Evolutionary conservation across 805 yeast genomes (phyloP).

Genomic region (Myxozyma lipomycoides): DNA sequence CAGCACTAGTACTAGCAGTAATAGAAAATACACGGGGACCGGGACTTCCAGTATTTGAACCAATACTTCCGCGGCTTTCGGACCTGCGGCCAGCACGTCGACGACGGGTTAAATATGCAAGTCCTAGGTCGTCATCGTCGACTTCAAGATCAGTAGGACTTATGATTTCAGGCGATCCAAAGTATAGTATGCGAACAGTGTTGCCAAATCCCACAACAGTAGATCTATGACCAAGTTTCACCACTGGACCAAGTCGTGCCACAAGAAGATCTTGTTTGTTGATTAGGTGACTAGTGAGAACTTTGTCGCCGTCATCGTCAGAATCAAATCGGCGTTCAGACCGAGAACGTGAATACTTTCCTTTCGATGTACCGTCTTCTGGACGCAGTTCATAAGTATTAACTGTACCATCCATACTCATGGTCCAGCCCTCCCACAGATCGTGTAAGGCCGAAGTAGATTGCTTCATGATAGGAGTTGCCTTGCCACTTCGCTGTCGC

Average conservation of each 20-base stretch:
- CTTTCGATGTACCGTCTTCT: constrained; percentile 1
- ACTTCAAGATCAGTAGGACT: constrained; percentile 47
- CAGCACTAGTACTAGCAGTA: constrained; percentile 2
- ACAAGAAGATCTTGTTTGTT: constrained; percentile 37
- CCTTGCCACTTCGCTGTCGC: not conserved
- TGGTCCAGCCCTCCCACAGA: constrained; percentile 78
- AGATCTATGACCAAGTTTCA: constrained; percentile 72
- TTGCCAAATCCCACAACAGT: constrained; percentile 73
- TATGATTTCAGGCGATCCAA: constrained; percentile 71
- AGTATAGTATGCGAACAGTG: constrained; percentile 62
- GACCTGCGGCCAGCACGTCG: constrained; percentile 20
- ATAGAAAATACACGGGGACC: constrained; percentile 2
- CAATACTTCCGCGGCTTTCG: constrained; percentile 17
- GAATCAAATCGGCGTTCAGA: not conserved
- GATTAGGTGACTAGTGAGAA: constrained; percentile 3
- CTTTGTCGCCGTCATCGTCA: not conserved
- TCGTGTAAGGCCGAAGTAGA: constrained; percentile 5
- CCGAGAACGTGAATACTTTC: not conserved
- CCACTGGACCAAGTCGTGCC: constrained; percentile 57
- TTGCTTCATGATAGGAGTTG: not conserved
- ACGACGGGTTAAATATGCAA: constrained; percentile 21
- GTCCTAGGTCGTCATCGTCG: constrained; percentile 36
- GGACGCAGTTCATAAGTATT: constrained; percentile 55
- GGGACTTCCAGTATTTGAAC: constrained; percentile 3
- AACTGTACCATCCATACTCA: constrained; percentile 62